Evolutionary conservation across 257 asterid genomes (phyloP).

Genomic region (Solanum pimpinellifolium): DNA sequence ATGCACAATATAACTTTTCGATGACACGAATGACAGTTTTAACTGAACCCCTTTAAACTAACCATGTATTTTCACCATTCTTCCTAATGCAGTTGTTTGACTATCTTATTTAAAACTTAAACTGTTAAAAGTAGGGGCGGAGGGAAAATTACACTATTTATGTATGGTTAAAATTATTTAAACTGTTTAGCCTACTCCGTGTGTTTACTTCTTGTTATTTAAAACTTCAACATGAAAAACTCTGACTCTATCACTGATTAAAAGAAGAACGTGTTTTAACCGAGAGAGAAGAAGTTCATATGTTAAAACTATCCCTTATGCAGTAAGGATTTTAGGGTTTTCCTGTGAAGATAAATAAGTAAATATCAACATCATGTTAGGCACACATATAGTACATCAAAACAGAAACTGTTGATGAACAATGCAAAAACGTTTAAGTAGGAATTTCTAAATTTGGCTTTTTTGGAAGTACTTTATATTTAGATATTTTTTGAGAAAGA

Average conservation of each 20-base stretch:
- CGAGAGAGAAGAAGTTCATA: neutral
- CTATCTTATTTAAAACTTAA: neutral
- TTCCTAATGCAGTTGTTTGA: neutral
- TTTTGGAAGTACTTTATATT: slow-evolving; percentile 1
- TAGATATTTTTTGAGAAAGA: slow-evolving; percentile 7
- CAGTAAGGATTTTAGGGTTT: neutral
- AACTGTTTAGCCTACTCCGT: neutral
- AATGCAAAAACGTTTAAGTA: neutral
- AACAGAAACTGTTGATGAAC: slow-evolving; percentile 28
- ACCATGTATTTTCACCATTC: neutral
- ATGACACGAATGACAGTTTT: neutral
- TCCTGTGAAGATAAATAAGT: neutral
- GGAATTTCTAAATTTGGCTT: slow-evolving; percentile 12
- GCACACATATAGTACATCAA: neutral
- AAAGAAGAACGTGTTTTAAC: neutral
- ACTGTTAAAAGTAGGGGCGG: neutral
- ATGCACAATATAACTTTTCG: too few relatives aligned
- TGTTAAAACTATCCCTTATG: neutral
- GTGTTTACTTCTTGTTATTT: neutral
- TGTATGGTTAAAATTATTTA: too few relatives aligned
- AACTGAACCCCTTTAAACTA: neutral
- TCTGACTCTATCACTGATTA: neutral
- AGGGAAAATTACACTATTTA: neutral
- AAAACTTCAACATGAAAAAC: too few relatives aligned
- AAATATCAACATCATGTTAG: neutral